These are phyloP conservation scores for Colletotrichum falcatum DNA, from an alignment of 2,329 filamentous ascomycete genomes.

Conservation along the genomic window DNA sequence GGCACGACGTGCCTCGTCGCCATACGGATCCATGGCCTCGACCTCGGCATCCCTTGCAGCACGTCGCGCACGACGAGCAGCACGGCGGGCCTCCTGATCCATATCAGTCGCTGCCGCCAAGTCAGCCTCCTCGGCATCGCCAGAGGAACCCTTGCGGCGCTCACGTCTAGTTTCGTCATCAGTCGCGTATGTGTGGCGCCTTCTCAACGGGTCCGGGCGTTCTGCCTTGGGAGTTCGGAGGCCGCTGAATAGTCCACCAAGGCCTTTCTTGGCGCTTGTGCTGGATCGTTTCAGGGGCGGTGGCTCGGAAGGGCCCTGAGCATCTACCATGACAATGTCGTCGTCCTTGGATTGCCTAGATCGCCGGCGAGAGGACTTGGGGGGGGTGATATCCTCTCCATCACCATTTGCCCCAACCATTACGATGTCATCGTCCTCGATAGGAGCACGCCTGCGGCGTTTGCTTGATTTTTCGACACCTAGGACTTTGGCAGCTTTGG, in stretches of 20 bases:
- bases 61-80: slow-evolving; percentile 70
- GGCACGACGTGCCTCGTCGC: slow-evolving; percentile 67
- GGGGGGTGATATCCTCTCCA: slow-evolving; percentile 36
- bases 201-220: slow-evolving; percentile 53
- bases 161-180: slow-evolving; percentile 62
- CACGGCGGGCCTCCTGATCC: slow-evolving; percentile 71
- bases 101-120: slow-evolving; percentile 60
- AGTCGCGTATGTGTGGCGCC: slow-evolving; percentile 63
- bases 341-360: slow-evolving; percentile 52
- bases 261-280: slow-evolving; percentile 62
- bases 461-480: slow-evolving; percentile 63
- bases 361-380: slow-evolving; percentile 50
- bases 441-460: slow-evolving; percentile 47
- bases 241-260: slow-evolving; percentile 73
- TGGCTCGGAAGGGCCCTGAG: slow-evolving; percentile 48
- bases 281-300: slow-evolving; percentile 50
- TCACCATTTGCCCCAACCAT: slow-evolving; percentile 52
- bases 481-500: slow-evolving; percentile 84
- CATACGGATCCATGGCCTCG: slow-evolving; percentile 61
- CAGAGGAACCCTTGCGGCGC: slow-evolving; percentile 55
- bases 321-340: slow-evolving; percentile 54
- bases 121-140: slow-evolving; percentile 63
- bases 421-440: slow-evolving; percentile 63
- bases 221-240: slow-evolving; percentile 62
- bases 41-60: slow-evolving; percentile 59